Conservation (phyloP, 1,284 basidiomycete genomes). For the Hymenochaete sp. region DNA sequence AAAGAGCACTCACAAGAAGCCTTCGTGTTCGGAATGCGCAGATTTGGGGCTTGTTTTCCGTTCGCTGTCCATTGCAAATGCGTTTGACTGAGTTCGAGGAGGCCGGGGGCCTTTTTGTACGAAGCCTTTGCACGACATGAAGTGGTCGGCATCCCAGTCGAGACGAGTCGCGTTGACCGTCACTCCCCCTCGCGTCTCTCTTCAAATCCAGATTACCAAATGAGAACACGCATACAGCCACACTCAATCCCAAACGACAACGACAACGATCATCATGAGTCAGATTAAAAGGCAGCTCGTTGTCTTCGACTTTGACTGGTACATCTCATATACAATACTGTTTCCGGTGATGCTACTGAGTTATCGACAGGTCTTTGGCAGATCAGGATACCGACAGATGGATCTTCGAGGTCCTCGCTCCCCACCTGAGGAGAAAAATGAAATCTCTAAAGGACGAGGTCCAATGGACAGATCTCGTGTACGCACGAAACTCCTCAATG, state of each 20-base stretch:
- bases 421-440: conserved; percentile 78
- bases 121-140: conserved; percentile 59
- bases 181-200: not conserved
- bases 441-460: conserved; percentile 56
- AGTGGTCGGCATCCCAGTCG: conserved; percentile 34
- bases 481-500: conserved; percentile 25
- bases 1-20: conserved; percentile 47
- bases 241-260: too few relatives aligned
- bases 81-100: conserved; percentile 58
- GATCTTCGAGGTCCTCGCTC: conserved; percentile 88
- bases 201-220: too few relatives aligned
- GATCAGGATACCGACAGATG: conserved; percentile 98
- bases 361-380: conserved; percentile 59
- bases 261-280: conserved; percentile 27
- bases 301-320: conserved; percentile 98
- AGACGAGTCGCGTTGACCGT: conserved; percentile 8
- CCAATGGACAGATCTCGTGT: conserved; percentile 97
- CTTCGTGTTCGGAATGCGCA: conserved; percentile 52
- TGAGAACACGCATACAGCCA: too few relatives aligned
- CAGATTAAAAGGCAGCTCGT: conserved; percentile 63
- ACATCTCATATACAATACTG: conserved; percentile 19
- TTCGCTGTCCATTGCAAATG: conserved; percentile 69
- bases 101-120: conserved; percentile 71
- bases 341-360: not conserved
- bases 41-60: conserved; percentile 48